Percentiles rank a stretch among this genome's conserved stretches.
Evolutionary conservation across 352 stramenopile species (phyloP).

Genomic region (Phytophthora agathidicida): DNA sequence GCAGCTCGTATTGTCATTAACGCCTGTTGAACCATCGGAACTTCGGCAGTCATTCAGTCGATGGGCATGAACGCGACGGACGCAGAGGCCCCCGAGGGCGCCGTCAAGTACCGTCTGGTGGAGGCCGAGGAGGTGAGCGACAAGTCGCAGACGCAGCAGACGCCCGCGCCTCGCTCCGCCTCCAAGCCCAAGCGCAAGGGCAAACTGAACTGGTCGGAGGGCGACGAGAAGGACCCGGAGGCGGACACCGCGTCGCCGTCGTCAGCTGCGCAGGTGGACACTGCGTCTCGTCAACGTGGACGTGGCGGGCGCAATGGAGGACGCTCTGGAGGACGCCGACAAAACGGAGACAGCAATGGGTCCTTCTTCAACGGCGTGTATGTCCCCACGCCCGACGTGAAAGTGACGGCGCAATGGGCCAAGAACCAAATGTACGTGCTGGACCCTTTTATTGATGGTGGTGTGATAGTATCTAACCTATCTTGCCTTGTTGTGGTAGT

Average conservation of each 20-base stretch:
- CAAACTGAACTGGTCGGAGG: conserved; percentile 78
- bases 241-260: not conserved
- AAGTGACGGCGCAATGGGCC: conserved; percentile 79
- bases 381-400: conserved; percentile 70
- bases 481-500: conserved; percentile 30
- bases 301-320: conserved; percentile 32
- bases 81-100: conserved; percentile 21
- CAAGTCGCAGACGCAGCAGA: conserved; percentile 20
- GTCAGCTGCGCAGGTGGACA: conserved; percentile 1
- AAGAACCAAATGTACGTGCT: conserved; percentile 83
- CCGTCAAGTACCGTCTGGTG: conserved; percentile 85
- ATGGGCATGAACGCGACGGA: conserved; percentile 39
- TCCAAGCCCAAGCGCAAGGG: conserved; percentile 57
- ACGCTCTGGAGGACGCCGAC: conserved; percentile 47
- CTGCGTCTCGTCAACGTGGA: not conserved
- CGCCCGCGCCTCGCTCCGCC: not conserved
- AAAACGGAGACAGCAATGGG: conserved; percentile 60
- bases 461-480: conserved; percentile 5
- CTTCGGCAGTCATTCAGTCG: not conserved
- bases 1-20: conserved; percentile 6
- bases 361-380: conserved; percentile 83
- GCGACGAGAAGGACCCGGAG: conserved; percentile 30
- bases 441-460: not conserved
- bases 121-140: conserved; percentile 80
- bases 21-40: conserved; percentile 15